Evolutionary conservation across 2,329 filamentous ascomycete genomes (phyloP), one percentile per base, ranked within the genome.

Genomic region (Neophaeococcomyces mojaviensis): DNA sequence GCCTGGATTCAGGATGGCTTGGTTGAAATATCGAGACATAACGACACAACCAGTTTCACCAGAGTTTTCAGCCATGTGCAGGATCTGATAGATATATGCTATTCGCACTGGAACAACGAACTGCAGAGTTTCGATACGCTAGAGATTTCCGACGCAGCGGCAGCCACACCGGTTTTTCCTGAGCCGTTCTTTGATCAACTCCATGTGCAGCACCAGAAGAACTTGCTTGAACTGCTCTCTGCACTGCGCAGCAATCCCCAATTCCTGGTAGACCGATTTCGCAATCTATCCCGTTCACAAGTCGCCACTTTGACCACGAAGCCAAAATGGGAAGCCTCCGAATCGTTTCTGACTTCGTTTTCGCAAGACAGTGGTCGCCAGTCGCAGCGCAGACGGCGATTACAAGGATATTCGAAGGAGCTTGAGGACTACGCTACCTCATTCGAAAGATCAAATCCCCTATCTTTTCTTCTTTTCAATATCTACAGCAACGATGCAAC

Each of bases 401-500:
- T 58, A 58, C 62, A 66, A 46, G 65, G 69, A 39, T 66, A 70
- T 55, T 63, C 68, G 53, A 71, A 76, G 51, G 81, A 74, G 53
- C 81, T 86, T 49, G 83, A 94, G 58, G 87, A 94, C 64, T 82
- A 86, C 59, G 78, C 92, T 51, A 72, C 94, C 58, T 89, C 86
- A 42, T 94, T 96, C 62, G 88, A 95, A 66, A 78, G 89, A 58
- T 86, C 89, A 60, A 87, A 94, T 63, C 84, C 88, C 8, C 72
- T 96, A 40, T 88, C 87, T 51, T 82, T 85, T 47, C 76, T 96
- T 54, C 79, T 95, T 51, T 86, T 92, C 68, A 90, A 88, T 55
- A 84, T 87, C 62, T 95, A 94, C 73, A 86, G 87, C 65, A 87
- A 88, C 61, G 89, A 86, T 15, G 79, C 86, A 50, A 86, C 85